Base-by-base conservation (phyloP, 108 stramenopile genomes). In the Cyclotella atomus region DNA sequence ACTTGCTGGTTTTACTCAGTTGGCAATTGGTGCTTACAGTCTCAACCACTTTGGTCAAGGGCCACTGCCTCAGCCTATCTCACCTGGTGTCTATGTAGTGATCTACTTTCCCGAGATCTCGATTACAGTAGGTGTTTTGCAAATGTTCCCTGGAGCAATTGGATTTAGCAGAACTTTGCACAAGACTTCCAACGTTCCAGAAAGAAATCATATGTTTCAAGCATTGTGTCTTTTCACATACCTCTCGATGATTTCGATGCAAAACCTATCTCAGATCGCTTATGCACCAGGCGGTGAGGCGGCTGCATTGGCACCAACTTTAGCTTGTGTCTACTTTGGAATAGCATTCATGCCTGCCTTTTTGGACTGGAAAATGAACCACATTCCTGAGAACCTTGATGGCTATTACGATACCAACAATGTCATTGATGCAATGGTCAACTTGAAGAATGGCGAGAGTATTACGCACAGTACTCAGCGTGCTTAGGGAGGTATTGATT, bases 1-100 rank as follows among this genome's bases (percentile, higher is more conserved):
- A 24, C 46, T 64, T 45, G 63, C 45, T 32, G 63, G 63, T 28
- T 64, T 64, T 43, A 47, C 63, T 10, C 63, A 64, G 63, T 23
- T 64, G 2, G 63, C 63, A 12, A 20, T 64, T 47, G 63, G 63
- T 25, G 38, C 63, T 15, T 64, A 19, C 36, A 27, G 38, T 23
- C 8, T 43, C 16, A 47, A 47, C 23, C 20, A 25, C 36, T 64
- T 15, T 47, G 63, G 63, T 25, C 10, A 47, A 28, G 63, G 63
- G 12, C 63, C 63, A 27, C 27, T 64, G 45, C 29, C 10, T 7
- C 36, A 25, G 27, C 23, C 20, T 45, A 6, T 64, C 8, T 15
- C 5, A 8, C n/a, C 59, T 15, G 63, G 10, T 28, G 43, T 64
- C 27, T 64, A 64, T 15, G 34, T 6, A 24, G 36, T 64, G 2